These are phyloP conservation scores for Cercospora zeae-maydis DNA, from an alignment of 2,329 filamentous ascomycete genomes.

Conservation along the genomic window DNA sequence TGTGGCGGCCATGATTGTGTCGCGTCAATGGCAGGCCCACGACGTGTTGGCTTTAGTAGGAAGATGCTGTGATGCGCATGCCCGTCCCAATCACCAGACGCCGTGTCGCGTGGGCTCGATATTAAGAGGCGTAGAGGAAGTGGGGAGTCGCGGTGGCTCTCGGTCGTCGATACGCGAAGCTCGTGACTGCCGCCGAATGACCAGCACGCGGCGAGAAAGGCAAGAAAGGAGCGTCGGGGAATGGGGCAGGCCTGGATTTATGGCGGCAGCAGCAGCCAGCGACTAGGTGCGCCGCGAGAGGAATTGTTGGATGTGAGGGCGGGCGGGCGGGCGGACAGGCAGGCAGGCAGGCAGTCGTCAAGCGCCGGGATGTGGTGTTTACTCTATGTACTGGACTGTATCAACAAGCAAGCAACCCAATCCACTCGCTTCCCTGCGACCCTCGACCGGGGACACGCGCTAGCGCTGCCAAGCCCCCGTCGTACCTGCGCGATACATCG, in stretches of 20 bases:
- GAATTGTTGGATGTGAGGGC: neutral
- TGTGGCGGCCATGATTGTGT: constrained; percentile 25
- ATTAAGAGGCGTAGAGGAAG: neutral
- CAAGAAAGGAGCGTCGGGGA: neutral
- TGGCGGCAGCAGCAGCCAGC: neutral
- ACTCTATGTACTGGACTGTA: too few relatives aligned
- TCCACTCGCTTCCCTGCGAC: neutral
- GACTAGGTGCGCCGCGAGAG: neutral
- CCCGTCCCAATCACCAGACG: neutral
- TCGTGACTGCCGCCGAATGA: constrained; percentile 9
- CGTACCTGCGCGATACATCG: neutral
- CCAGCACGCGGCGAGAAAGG: constrained; percentile 4
- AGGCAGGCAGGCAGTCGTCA: neutral
- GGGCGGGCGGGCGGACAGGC: too few relatives aligned
- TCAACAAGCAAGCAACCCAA: neutral
- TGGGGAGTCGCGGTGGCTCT: neutral
- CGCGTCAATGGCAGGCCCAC: constrained; percentile 6
- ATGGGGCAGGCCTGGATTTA: neutral
- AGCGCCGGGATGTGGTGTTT: constrained; percentile 9
- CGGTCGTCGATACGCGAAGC: neutral
- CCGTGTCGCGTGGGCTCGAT: neutral
- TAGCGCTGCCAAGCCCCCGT: neutral
- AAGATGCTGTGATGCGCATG: neutral
- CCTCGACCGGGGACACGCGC: neutral
- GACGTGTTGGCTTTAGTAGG: neutral